phyloP scores from a whole-genome alignment of 768 basidiomycete genomes.

The Tubosaeta sp. region DNA sequence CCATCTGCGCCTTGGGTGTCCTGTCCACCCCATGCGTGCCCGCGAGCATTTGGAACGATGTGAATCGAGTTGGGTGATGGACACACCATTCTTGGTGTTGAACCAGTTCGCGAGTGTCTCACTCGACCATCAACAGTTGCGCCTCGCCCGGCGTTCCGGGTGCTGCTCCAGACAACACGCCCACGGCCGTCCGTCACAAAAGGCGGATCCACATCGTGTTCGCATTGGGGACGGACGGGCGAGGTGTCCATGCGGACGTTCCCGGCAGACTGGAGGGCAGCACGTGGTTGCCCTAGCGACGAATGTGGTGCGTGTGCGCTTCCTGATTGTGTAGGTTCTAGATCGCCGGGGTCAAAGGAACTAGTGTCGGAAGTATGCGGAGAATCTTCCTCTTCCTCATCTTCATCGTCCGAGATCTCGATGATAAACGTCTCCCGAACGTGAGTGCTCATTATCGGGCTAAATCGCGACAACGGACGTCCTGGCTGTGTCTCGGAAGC shows the following conservation, averaged over 20 bases:
- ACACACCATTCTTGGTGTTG: conserved; percentile 16
- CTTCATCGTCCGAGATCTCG: conserved; percentile 29
- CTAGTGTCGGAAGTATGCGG: background rate
- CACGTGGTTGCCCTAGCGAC: conserved; percentile 1
- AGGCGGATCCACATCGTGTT: conserved; percentile 41
- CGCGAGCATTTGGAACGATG: conserved; percentile 11
- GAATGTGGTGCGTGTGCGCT: background rate
- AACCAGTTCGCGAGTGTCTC: conserved; percentile 20
- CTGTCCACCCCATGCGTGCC: conserved; percentile 19
- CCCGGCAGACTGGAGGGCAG: conserved; percentile 1
- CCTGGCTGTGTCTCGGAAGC: conserved; percentile 3
- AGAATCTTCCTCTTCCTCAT: conserved; percentile 15
- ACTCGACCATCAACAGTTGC: conserved; percentile 18
- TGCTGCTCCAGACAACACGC: conserved; percentile 47
- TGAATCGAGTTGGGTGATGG: conserved; percentile 12
- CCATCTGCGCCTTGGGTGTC: conserved; percentile 12
- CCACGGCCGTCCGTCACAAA: conserved; percentile 66
- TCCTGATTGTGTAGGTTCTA: background rate
- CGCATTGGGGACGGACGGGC: conserved; percentile 17
- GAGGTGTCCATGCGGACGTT: conserved; percentile 3
- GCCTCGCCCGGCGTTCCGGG: conserved; percentile 19
- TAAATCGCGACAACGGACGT: conserved; percentile 23
- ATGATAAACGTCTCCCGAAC: conserved; percentile 27
- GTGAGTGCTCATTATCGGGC: conserved; percentile 19
- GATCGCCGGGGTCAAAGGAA: background rate